Percentiles rank a stretch among this genome's conserved stretches.
phyloP scores from a whole-genome alignment of 306 rosid genomes.

The Vigna reflexopilosa region DNA sequence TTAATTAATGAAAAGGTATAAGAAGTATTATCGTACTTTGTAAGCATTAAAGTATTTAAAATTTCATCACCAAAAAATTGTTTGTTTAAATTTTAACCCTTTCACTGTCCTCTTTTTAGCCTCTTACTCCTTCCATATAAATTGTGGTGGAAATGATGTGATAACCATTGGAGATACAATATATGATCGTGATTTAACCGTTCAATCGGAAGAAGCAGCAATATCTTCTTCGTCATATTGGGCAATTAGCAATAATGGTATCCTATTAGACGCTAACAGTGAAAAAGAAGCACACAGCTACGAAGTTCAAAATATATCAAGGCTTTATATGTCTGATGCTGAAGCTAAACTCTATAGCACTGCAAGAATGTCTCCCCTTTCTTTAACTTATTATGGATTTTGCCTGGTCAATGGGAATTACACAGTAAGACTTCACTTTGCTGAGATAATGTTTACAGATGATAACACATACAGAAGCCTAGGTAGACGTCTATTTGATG shows the following conservation, averaged over 20 bases:
- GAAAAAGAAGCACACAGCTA: neutral
- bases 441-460: neutral
- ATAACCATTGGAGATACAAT: neutral
- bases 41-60: too few relatives aligned
- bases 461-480: neutral
- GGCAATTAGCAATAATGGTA: neutral
- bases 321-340: neutral
- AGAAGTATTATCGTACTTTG: too few relatives aligned
- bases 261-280: neutral
- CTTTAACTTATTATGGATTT: neutral
- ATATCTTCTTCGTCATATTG: neutral
- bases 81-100: neutral
- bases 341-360: neutral
- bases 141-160: neutral
- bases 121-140: neutral
- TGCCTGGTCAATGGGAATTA: neutral
- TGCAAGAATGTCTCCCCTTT: neutral
- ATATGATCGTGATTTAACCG: neutral
- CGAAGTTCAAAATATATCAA: neutral
- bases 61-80: too few relatives aligned
- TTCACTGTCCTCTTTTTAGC: neutral
- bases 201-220: too few relatives aligned
- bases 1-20: too few relatives aligned
- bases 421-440: conserved; percentile 1
- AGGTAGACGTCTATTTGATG: neutral